phyloP scores from a whole-genome alignment of 768 basidiomycete genomes.

The Pilatotrama ljubarskyi region DNA sequence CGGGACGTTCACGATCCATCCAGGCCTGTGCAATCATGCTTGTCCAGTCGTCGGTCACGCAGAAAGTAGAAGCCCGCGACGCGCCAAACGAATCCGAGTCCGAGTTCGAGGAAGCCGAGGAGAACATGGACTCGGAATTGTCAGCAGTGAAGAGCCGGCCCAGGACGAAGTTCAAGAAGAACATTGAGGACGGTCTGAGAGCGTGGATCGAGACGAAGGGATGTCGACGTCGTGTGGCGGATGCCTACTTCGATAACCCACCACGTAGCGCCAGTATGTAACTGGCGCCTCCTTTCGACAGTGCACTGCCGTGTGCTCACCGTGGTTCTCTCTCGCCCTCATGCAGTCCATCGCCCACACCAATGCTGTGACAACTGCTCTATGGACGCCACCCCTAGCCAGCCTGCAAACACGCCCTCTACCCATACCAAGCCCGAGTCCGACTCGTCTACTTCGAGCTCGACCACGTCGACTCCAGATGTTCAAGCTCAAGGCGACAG shows the following conservation, averaged over 20 bases:
- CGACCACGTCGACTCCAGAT: no score
- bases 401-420: no score
- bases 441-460: no score
- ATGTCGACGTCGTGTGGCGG: slow-evolving; percentile 33
- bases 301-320: not conserved
- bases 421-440: no score
- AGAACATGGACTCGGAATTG: no score
- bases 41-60: no score
- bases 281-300: not conserved
- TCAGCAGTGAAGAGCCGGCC: not conserved
- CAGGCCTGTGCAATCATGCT: not conserved
- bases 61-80: not conserved
- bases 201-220: slow-evolving; percentile 30
- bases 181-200: slow-evolving; percentile 34
- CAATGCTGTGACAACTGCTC: not conserved
- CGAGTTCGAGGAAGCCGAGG: not conserved
- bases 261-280: slow-evolving; percentile 18
- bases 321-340: no score
- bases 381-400: no score
- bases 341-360: not conserved
- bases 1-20: not conserved
- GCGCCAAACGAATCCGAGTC: not conserved
- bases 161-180: slow-evolving; percentile 13
- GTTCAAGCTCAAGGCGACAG: no score
- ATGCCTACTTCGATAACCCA: slow-evolving; percentile 35